Percentiles rank a stretch among this genome's conserved stretches.
Evolutionary conservation across 106 monocot genomes (phyloP).

Genomic region (Dioscorea zingiberensis): DNA sequence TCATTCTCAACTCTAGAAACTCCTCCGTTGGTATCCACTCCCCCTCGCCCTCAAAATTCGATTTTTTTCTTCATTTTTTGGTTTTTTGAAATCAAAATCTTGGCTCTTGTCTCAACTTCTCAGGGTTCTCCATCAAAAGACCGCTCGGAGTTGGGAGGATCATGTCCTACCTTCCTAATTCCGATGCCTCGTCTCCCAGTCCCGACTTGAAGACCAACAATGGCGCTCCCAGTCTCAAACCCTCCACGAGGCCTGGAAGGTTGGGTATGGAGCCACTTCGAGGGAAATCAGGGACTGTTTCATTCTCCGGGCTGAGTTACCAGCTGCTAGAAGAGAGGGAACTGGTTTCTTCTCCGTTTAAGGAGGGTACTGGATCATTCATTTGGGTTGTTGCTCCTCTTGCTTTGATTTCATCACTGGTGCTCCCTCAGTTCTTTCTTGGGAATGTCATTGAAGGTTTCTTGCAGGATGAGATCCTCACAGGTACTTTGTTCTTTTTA

Average conservation of each 20-base stretch:
- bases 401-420: constrained; percentile 47
- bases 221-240: not conserved
- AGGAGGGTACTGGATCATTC: constrained; percentile 43
- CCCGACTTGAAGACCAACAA: too few relatives aligned
- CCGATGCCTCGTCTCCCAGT: not conserved
- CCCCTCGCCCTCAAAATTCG: not conserved
- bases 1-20: too few relatives aligned
- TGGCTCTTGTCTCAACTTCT: not conserved
- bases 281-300: constrained; percentile 50
- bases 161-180: not conserved
- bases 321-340: constrained; percentile 35
- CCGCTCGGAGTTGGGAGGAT: not conserved
- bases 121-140: not conserved
- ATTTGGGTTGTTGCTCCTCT: constrained; percentile 50
- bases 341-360: constrained; percentile 49
- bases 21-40: too few relatives aligned
- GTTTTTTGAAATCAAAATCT: too few relatives aligned
- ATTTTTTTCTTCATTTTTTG: not conserved
- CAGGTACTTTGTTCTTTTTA: constrained; percentile 33
- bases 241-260: constrained; percentile 1
- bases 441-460: constrained; percentile 28
- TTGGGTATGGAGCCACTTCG: constrained; percentile 29
- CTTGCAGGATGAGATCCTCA: constrained; percentile 39
- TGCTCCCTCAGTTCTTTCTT: constrained; percentile 59
- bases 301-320: constrained; percentile 46